Base-by-base conservation (phyloP, 2,329 filamentous ascomycete genomes). In the Colletotrichum filicis region DNA sequence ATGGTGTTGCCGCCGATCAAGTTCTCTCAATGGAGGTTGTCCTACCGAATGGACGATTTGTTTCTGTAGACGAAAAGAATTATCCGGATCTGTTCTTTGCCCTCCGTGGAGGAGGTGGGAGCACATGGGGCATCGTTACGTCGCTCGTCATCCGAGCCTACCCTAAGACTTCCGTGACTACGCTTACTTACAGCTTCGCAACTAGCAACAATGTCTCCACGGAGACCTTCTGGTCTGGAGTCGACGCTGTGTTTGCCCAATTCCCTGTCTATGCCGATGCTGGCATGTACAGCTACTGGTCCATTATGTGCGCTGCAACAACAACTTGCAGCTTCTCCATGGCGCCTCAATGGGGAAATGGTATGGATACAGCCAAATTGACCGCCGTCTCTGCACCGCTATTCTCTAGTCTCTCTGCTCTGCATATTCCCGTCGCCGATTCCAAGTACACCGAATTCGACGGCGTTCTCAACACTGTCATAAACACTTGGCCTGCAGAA, bases 21-120 rank as follows among this genome's bases (percentile, higher is more conserved):
- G 80, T 80, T 1, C 76, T 84, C 7, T 79, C 82, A 35, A 79
- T 80, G 58, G 75, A 76, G 7, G 74, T 82, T 26, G 79, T 84
- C 8, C 82, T 79, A 1, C 79, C 83, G 8, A 75, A 79, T 68
- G 83, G 82, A 7, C 74, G 76, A 6, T 75, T 79, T 28, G 66
- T 81, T 4, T 77, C 74, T 1, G 82, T 80, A 1, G 83, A 83
- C 63, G 75, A 78, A 37, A 81, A 77, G 4, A 75, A 83, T 35
- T 82, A 88, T 53, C 63, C 77, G 0, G 85, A 87, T 66, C 79
- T 88, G 1, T 88, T 87, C 78, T 87, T 84, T 83, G 87, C 86
- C 26, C 77, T 88, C 5, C 82, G 85, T 30, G 87, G 87, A 8
- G 87, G 86, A 0, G 86, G 87, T 6, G 85, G 83, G 9, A 82